These are phyloP conservation scores for Artemisia tridentata DNA, from an alignment of 129 eudicot genomes.

Conservation along the genomic window DNA sequence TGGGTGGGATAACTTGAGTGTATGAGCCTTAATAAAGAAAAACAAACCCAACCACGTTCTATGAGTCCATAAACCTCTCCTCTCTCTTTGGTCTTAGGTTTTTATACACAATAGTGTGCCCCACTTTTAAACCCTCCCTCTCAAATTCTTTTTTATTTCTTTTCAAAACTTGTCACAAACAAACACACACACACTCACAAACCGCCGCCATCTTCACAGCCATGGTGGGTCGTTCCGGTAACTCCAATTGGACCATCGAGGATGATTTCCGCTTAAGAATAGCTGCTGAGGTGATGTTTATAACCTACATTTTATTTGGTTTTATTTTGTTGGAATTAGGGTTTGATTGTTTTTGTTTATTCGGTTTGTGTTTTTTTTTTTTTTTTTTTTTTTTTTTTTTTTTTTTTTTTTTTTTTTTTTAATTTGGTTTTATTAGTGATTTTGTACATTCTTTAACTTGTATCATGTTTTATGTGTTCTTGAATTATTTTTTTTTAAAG, in stretches of 20 bases:
- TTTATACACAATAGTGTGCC: constrained; percentile 13
- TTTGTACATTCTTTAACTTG: neutral
- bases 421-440: neutral
- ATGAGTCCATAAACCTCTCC: neutral
- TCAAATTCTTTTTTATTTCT: neutral
- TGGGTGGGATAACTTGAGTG: too few species aligned
- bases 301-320: constrained; percentile 23
- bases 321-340: constrained; percentile 4
- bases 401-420: neutral
- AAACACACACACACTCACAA: neutral
- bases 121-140: constrained; percentile 35
- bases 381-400: neutral
- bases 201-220: constrained; percentile 33
- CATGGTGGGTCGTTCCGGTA: constrained; percentile 71
- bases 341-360: neutral
- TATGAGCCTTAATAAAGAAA: too few species aligned
- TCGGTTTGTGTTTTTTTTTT: neutral
- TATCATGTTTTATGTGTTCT: constrained; percentile 3
- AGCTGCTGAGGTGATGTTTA: constrained; percentile 59
- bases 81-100: constrained; percentile 12
- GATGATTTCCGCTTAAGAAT: constrained; percentile 66
- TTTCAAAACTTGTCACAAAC: neutral
- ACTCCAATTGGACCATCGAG: constrained; percentile 48
- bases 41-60: too few species aligned
- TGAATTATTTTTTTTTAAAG: neutral